A percentile compares a stretch with the other conserved stretches of the same genome.
These are phyloP conservation scores for Penicillium digitatum DNA, from an alignment of 2,329 filamentous ascomycete genomes.

Conservation along the genomic window DNA sequence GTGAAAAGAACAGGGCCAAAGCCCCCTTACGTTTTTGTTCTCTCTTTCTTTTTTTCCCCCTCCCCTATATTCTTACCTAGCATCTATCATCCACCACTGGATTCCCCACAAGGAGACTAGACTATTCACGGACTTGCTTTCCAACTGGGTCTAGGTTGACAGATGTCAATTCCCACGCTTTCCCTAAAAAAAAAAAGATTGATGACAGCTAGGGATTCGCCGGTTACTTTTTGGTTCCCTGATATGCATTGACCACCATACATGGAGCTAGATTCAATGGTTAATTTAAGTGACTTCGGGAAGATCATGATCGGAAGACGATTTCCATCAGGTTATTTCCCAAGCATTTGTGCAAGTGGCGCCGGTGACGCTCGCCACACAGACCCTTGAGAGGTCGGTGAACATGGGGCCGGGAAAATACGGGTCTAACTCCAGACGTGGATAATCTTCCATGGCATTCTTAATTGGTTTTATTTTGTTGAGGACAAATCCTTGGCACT, in stretches of 20 bases:
- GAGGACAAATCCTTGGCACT: neutral
- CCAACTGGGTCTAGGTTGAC: neutral
- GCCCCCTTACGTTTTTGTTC: constrained; percentile 5
- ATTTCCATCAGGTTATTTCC: neutral
- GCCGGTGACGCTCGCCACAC: constrained; percentile 2
- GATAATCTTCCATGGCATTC: neutral
- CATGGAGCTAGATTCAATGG: neutral
- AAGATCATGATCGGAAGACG: constrained; percentile 3
- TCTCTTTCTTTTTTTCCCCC: neutral
- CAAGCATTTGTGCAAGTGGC: constrained; percentile 2
- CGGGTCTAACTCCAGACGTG: constrained; percentile 5
- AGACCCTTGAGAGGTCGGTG: constrained; percentile 13
- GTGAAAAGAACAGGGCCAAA: neutral
- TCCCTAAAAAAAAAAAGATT: neutral
- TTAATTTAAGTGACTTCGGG: neutral
- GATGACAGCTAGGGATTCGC: neutral
- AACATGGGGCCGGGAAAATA: constrained; percentile 17
- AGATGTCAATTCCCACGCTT: constrained; percentile 3
- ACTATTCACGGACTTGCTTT: neutral
- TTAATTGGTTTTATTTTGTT: neutral
- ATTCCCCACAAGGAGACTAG: neutral
- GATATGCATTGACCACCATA: constrained; percentile 3
- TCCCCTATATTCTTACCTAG: neutral
- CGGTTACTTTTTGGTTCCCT: neutral
- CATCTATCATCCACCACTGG: neutral